Base-by-base conservation (phyloP, 169 alveolate species). In the Eimeria necatrix region DNA sequence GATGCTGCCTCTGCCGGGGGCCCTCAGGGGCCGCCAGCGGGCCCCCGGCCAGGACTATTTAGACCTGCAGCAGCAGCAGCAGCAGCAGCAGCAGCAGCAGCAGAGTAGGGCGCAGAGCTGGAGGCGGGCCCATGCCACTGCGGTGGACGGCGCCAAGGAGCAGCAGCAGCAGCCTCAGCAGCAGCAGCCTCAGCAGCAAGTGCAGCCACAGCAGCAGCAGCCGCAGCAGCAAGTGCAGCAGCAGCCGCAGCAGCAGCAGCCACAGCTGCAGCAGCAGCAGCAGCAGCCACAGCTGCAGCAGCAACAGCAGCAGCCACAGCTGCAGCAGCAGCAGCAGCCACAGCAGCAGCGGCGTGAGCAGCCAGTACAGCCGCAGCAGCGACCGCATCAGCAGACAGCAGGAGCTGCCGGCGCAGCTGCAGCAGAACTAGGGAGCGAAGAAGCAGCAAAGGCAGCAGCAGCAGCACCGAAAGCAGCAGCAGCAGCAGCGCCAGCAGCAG, bases 21-120 rank as follows among this genome's bases (percentile, higher is more conserved):
- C 85, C n/a, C 24, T 74, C 4, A 26, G 85, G 24, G 85, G 85
- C n/a, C 85, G 85, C 59, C 85, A 26, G 26, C 52, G 85, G 6
- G n/a, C 20, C 64, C 64, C 64, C 14, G 20, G 20, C 14, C 8
- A 9, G 20, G 64, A 56, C 14, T 8, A 56, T 56, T 56, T 14
- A n/a, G 60, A 7, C 12, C 14, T 22, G 64, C 89, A n/a, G 49
- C 70, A 80, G 22, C 73, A 51, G 70, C 51, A 18, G 48, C 20
- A 80, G 89, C 89, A 80, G 89, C 89, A 80, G 89, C 89, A 80
- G 89, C 71, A 80, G 70, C 48, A 80, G 70, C 73, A 52, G 89
- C 89, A 80, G 41, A 24, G 49, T 16, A 20, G 64, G 20, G 26
- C 64, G 71, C 89, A 51, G 89, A 48, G 86, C 78, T 68, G 78